A percentile compares a stretch with the other conserved stretches of the same genome.
Evolutionary conservation across 2,329 filamentous ascomycete genomes (phyloP).

Genomic region (Tolypocladium tropicale): DNA sequence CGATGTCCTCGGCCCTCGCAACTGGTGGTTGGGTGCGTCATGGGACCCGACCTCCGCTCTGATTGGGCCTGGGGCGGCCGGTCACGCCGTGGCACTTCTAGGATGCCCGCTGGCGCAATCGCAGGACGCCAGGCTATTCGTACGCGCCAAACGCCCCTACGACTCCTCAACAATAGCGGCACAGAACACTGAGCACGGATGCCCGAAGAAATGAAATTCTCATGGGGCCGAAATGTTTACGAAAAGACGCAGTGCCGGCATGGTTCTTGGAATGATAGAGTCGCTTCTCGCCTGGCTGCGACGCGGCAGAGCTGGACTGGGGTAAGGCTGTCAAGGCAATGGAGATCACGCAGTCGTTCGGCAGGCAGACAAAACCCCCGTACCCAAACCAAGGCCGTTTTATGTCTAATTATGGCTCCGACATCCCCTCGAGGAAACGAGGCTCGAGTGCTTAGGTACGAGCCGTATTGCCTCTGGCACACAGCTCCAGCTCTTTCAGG

Average conservation of each 20-base stretch:
- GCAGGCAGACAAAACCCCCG: neutral
- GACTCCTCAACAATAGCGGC: too few relatives aligned
- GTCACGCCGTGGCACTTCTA: neutral
- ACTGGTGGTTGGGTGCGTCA: constrained; percentile 20
- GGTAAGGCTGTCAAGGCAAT: neutral
- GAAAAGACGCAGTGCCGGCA: neutral
- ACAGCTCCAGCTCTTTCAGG: neutral
- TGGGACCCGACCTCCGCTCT: constrained; percentile 15
- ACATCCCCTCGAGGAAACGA: neutral
- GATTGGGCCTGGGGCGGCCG: constrained; percentile 9
- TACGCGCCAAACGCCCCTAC: too few relatives aligned
- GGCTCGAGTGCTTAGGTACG: neutral
- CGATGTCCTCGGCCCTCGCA: neutral
- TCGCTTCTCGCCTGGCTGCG: neutral
- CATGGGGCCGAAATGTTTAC: too few relatives aligned
- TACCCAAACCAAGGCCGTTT: too few relatives aligned
- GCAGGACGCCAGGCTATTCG: neutral
- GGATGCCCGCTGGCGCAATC: neutral
- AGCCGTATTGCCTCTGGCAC: neutral
- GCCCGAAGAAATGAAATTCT: too few relatives aligned
- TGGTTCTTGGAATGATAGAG: neutral
- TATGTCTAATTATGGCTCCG: neutral
- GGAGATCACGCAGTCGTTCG: neutral
- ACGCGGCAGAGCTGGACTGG: neutral
- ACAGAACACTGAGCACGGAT: too few relatives aligned